Conservation (phyloP, 2,329 filamentous ascomycete genomes). For the Hymenoscyphus infarciens region DNA sequence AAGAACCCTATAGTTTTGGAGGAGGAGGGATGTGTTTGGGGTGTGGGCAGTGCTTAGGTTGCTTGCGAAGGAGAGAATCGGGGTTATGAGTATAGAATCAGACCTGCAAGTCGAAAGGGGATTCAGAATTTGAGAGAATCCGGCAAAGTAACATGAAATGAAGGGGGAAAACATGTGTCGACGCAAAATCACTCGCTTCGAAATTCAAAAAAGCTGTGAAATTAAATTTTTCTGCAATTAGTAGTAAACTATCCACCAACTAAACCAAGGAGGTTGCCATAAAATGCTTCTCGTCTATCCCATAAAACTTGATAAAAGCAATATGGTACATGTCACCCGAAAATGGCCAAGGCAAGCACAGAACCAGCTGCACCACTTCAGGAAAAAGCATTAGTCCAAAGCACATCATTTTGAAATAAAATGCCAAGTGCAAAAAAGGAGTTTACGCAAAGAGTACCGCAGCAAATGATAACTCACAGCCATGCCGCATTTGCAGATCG, state of each 20-base stretch:
- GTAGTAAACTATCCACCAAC: no score
- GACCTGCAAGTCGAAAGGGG: no score
- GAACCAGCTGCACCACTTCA: background rate
- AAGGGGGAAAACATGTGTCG: no score
- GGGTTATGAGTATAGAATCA: no score
- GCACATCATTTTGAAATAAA: background rate
- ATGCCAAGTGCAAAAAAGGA: background rate
- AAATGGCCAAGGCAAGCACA: background rate
- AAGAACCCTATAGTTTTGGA: background rate
- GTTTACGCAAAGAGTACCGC: background rate
- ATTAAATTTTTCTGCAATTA: no score
- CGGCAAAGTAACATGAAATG: no score
- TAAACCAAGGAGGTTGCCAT: no score
- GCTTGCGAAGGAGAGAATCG: background rate
- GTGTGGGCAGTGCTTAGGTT: background rate
- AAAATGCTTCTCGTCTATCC: background rate
- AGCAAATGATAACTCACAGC: conserved; percentile 6
- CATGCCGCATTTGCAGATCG: background rate
- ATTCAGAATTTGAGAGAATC: no score
- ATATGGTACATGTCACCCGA: background rate
- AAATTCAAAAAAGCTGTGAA: no score
- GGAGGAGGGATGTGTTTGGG: background rate
- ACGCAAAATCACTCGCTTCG: no score
- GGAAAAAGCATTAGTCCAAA: background rate
- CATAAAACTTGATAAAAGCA: no score